Evolutionary conservation across 352 stramenopile species (phyloP).

Genomic region (Pythium rishiriense): DNA sequence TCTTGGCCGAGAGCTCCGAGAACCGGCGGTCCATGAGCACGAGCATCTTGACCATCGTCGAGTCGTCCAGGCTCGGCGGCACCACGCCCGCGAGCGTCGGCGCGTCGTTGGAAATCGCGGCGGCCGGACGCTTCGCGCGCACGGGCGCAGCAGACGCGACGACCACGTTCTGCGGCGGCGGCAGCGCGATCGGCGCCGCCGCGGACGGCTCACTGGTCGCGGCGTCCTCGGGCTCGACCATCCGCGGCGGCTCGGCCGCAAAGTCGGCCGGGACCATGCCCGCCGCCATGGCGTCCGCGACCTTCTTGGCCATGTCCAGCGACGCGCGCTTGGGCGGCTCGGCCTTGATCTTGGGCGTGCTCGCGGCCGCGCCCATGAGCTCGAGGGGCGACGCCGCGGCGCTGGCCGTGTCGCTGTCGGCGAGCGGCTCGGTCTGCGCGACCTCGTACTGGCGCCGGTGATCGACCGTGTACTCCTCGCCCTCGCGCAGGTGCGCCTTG

Average conservation of each 20-base stretch:
- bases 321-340: constrained; percentile 18
- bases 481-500: constrained; percentile 70
- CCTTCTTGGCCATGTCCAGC: constrained; percentile 26
- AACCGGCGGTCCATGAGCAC: constrained; percentile 69
- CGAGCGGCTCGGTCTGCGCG: constrained; percentile 53
- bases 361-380: constrained; percentile 9
- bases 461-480: constrained; percentile 76
- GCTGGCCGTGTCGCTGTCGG: constrained; percentile 31
- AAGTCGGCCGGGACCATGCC: constrained; percentile 9
- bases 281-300: constrained; percentile 13
- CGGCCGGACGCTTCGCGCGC: constrained; percentile 27
- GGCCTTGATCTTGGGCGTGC: constrained; percentile 24
- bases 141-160: neutral
- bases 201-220: neutral
- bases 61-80: constrained; percentile 14
- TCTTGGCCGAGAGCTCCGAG: constrained; percentile 72
- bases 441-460: constrained; percentile 79
- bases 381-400: constrained; percentile 25
- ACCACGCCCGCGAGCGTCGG: constrained; percentile 7
- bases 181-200: neutral
- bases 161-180: neutral
- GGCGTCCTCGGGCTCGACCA: constrained; percentile 13
- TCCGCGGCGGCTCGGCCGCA: constrained; percentile 4
- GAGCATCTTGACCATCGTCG: constrained; percentile 47
- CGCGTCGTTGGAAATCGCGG: constrained; percentile 20